A percentile compares a stretch with the other conserved stretches of the same genome.
Conservation (phyloP, 2,329 filamentous ascomycete species). For the Neonectria punicea region DNA sequence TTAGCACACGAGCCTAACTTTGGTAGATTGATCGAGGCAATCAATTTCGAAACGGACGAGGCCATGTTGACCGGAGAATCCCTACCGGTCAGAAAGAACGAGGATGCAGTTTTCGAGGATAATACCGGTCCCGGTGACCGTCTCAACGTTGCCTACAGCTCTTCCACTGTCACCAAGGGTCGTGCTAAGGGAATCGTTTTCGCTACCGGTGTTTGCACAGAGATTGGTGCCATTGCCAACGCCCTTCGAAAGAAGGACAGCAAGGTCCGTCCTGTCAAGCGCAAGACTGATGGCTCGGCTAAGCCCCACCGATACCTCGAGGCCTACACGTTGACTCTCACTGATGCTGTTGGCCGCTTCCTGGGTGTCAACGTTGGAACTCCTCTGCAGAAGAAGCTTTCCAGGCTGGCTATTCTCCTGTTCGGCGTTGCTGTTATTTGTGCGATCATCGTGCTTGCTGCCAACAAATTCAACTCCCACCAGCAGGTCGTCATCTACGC, state of each 20-base stretch:
- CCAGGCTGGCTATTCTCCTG: constrained; percentile 73
- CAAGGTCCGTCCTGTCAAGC: constrained; percentile 50
- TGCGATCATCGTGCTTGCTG: constrained; percentile 74
- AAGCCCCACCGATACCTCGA: constrained; percentile 46
- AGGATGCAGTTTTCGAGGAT: constrained; percentile 53
- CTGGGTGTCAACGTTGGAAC: constrained; percentile 76
- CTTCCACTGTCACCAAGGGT: constrained; percentile 70
- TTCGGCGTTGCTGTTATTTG: constrained; percentile 75
- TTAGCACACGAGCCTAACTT: too few relatives aligned
- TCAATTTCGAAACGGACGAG: constrained; percentile 77
- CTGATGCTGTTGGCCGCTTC: constrained; percentile 70
- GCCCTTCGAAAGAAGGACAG: constrained; percentile 48
- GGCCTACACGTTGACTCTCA: constrained; percentile 53
- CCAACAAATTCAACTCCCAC: constrained; percentile 65
- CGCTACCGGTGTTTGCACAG: constrained; percentile 69
- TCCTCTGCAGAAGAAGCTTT: constrained; percentile 76
- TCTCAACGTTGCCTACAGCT: constrained; percentile 71
- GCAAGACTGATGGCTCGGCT: constrained; percentile 56
- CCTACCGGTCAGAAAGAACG: constrained; percentile 66
- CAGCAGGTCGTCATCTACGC: constrained; percentile 69
- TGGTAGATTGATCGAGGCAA: constrained; percentile 58
- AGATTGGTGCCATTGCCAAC: constrained; percentile 70
- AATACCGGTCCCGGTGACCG: constrained; percentile 64
- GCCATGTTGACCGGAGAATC: constrained; percentile 73
- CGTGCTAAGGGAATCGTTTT: constrained; percentile 69